Conservation (phyloP, 2,329 filamentous ascomycete species). For the Aquanectria penicillioides region DNA sequence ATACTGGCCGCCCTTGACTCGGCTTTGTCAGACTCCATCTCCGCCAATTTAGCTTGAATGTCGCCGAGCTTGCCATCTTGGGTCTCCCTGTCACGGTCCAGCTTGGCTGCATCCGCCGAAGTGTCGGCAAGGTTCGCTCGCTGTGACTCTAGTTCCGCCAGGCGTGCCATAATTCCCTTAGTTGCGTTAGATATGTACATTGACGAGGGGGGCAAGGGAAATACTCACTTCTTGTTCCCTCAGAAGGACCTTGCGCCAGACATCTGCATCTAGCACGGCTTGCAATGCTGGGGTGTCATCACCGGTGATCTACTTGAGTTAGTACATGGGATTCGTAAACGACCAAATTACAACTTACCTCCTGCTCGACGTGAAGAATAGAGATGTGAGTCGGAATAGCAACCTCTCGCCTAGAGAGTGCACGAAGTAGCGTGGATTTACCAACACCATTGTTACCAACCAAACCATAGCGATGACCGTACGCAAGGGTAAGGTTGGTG, state of each 20-base stretch:
- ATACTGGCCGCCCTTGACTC: conserved; percentile 96
- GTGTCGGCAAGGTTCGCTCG: conserved; percentile 87
- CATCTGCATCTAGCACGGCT: conserved; percentile 95
- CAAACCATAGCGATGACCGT: conserved; percentile 93
- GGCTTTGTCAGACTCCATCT: conserved; percentile 99
- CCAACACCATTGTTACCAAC: conserved; percentile 99
- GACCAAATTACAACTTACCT: conserved; percentile 64
- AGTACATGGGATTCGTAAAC: background rate
- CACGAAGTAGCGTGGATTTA: conserved; percentile 93
- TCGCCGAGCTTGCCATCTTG: conserved; percentile 92
- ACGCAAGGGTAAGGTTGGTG: conserved; percentile 88
- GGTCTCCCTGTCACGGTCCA: conserved; percentile 89
- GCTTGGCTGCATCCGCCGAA: conserved; percentile 83
- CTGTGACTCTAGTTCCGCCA: conserved; percentile 81
- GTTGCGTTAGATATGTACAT: conserved; percentile 44
- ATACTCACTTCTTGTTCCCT: conserved; percentile 81
- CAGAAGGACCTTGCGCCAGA: conserved; percentile 96
- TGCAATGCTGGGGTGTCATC: conserved; percentile 96
- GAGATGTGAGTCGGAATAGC: conserved; percentile 97
- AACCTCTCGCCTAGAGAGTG: conserved; percentile 91
- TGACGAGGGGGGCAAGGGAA: background rate
- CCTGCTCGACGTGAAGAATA: conserved; percentile 98
- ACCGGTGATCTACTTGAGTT: conserved; percentile 75
- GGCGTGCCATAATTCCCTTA: conserved; percentile 78
- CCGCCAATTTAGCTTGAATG: conserved; percentile 88